Base-by-base conservation (phyloP, 495 filamentous ascomycete species). In the Aspergillus biplanus region DNA sequence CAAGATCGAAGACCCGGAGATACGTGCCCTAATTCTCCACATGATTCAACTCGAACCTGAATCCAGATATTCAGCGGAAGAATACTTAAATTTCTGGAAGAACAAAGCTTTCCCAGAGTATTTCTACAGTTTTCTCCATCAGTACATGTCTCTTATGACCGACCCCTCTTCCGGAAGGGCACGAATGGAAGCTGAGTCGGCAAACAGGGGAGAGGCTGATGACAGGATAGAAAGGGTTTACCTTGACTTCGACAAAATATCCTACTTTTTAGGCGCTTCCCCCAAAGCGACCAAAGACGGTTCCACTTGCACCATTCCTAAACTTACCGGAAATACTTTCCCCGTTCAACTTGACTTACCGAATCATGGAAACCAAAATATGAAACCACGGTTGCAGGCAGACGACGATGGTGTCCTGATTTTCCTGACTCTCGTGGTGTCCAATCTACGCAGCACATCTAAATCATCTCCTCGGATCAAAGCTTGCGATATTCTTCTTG, bases 1-100 rank as follows among this genome's bases (percentile, higher is more conserved):
- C 70, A 92, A 91, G 68, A 95, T 99, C 46, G 89, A 93, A 18
- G 93, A 98, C 70, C 86, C 83, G 42, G 91, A 96, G 52, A 85
- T 99, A 58, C 84, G 93, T 35, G 89, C 93, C 32, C 84, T 99
- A 79, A 87, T 98, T 37, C 82, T 87, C 27, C 93, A 96, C 68
- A 99, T 99, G 96, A 96, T 98, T 47, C 90, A 96, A 69, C 78
- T 95, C 31, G 90, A 98, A 58, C 93, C 96, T 4, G 88, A 96
- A 69, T 90, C 90, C 59, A 85, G 96, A 66, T 93, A 96, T 71
- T 93, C 93, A 16, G 96, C 94, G 8, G 93, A 98, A 52, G 91
- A 98, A 70, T 98, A 97, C 69, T 76, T 99, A 13, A 91, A 94
- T 33, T 92, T 96, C 69, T 98, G 91, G 88, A 88, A 92, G 63